Percentiles rank a stretch among this genome's conserved stretches.
Evolutionary conservation across 805 yeast genomes (phyloP).

Genomic region (Yarrowia sp.): DNA sequence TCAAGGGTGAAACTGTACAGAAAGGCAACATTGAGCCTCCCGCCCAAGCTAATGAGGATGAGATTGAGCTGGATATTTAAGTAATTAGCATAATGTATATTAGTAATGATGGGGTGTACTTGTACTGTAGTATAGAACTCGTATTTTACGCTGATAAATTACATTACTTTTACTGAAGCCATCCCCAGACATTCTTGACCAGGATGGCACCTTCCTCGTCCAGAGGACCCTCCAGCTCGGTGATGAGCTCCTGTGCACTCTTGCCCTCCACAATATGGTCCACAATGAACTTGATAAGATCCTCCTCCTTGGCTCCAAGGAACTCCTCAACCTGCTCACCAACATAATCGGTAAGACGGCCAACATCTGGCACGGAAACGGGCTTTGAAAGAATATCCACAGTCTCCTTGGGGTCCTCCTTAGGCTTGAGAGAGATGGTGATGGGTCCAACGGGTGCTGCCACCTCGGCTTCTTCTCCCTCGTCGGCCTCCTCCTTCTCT

Average conservation of each 20-base stretch:
- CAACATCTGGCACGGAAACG: conserved; percentile 28
- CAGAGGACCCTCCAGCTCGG: conserved; percentile 50
- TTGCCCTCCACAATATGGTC: conserved; percentile 45
- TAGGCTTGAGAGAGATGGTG: conserved; percentile 39
- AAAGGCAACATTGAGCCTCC: conserved; percentile 19
- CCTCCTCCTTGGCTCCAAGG: conserved; percentile 49
- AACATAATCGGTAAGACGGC: conserved; percentile 14
- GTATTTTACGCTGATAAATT: conserved; percentile 2
- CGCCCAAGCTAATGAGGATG: conserved; percentile 29
- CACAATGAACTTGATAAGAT: conserved; percentile 47
- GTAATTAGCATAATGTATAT: conserved; percentile 10
- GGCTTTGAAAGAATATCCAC: conserved; percentile 23
- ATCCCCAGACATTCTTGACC: conserved; percentile 45
- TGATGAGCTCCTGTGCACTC: conserved; percentile 44
- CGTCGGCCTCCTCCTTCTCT: conserved; percentile 43
- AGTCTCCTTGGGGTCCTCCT: conserved; percentile 26
- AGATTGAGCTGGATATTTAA: conserved; percentile 34
- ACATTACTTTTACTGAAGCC: conserved; percentile 40
- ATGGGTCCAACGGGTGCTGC: conserved; percentile 31
- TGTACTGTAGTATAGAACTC: background rate
- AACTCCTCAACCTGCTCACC: conserved; percentile 45
- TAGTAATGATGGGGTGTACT: background rate
- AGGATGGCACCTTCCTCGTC: conserved; percentile 55
- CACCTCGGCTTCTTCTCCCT: conserved; percentile 38
- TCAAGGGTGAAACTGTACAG: conserved; percentile 29